phyloP scores from a whole-genome alignment of 2,329 filamentous ascomycete species.

The Escovopsis sp. region DNA sequence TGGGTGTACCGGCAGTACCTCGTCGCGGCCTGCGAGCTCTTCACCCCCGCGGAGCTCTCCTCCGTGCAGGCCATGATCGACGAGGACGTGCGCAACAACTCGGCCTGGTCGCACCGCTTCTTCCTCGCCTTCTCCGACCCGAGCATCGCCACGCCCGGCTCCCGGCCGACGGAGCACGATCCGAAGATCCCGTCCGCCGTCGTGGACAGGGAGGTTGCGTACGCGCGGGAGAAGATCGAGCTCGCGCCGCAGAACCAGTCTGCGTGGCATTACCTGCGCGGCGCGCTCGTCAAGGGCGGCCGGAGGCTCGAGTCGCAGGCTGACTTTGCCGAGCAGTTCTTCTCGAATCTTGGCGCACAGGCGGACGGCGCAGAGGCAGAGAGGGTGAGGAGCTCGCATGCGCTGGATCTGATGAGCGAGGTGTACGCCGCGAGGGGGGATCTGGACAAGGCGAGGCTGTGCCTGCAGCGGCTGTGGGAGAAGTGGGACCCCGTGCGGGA shows the following conservation, averaged over 20 bases:
- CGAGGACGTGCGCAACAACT: slow-evolving; percentile 84
- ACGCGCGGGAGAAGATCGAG: slow-evolving; percentile 55
- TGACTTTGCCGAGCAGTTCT: slow-evolving; percentile 36
- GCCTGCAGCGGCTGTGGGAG: slow-evolving; percentile 57
- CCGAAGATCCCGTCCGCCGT: slow-evolving; percentile 43
- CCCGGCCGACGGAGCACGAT: slow-evolving; percentile 36
- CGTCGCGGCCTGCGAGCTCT: slow-evolving; percentile 52
- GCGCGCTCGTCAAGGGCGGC: slow-evolving; percentile 53
- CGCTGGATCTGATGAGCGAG: slow-evolving; percentile 58
- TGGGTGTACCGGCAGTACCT: slow-evolving; percentile 84
- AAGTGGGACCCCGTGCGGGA: slow-evolving; percentile 84
- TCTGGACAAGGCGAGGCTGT: slow-evolving; percentile 48
- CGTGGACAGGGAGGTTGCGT: slow-evolving; percentile 60
- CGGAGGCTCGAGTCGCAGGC: slow-evolving; percentile 29
- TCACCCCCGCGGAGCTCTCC: slow-evolving; percentile 51
- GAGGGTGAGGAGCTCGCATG: slow-evolving; percentile 45
- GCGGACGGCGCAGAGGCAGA: slow-evolving; percentile 24
- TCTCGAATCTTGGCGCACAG: slow-evolving; percentile 29
- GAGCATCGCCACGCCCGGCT: slow-evolving; percentile 28
- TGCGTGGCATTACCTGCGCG: slow-evolving; percentile 82
- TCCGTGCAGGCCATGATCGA: slow-evolving; percentile 59
- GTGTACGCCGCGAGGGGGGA: slow-evolving; percentile 43
- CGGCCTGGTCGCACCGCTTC: slow-evolving; percentile 93
- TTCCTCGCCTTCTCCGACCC: slow-evolving; percentile 70
- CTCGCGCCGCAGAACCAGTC: slow-evolving; percentile 87